Conservation (phyloP, 1,284 basidiomycete genomes). For the Filobasidium uniguttulatum region DNA sequence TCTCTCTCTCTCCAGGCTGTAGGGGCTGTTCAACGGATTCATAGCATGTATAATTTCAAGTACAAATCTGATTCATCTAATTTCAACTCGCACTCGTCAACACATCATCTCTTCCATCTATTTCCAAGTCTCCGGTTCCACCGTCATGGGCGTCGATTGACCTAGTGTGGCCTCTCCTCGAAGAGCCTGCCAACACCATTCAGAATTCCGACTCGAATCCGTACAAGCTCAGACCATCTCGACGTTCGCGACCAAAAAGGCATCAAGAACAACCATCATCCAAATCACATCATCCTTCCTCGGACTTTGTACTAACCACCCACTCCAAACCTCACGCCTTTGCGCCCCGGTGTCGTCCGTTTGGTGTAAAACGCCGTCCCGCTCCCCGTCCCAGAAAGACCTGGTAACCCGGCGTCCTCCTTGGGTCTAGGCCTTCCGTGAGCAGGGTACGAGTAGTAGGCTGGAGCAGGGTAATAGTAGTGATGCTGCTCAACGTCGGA, state of each 20-base stretch:
- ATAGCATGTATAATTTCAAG: not conserved
- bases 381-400: not conserved
- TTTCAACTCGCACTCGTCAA: too few relatives aligned
- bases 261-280: too few relatives aligned
- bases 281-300: too few relatives aligned
- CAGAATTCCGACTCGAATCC: too few relatives aligned
- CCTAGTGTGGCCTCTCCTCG: too few relatives aligned
- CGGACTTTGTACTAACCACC: too few relatives aligned
- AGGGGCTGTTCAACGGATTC: constrained; percentile 11
- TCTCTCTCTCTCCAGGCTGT: too few relatives aligned
- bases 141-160: too few relatives aligned
- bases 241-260: too few relatives aligned
- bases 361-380: not conserved
- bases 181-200: too few relatives aligned
- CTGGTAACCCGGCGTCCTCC: not conserved
- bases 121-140: not conserved
- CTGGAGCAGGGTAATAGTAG: not conserved
- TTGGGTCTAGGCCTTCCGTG: not conserved
- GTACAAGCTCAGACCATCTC: too few relatives aligned
- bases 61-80: not conserved
- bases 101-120: not conserved
- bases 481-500: not conserved
- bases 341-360: not conserved
- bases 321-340: not conserved
- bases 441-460: not conserved